Evolutionary conservation across 139 green algal species (phyloP).

Genomic region (Chlamydomonas schloesseri): DNA sequence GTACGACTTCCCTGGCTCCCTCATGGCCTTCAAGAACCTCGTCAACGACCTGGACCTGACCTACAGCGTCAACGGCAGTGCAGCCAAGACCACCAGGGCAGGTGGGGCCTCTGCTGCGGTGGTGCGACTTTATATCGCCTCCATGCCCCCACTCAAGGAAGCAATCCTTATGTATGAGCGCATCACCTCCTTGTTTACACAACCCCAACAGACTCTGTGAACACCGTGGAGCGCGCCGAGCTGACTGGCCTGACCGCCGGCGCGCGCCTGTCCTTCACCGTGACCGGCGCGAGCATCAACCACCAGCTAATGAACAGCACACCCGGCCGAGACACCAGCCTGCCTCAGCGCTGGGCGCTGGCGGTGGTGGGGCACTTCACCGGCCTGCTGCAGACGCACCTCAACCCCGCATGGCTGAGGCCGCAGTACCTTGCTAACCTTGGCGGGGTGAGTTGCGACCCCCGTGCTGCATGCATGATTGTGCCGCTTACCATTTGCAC

Average conservation of each 20-base stretch:
- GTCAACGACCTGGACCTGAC: slow-evolving; percentile 18
- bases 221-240: slow-evolving; percentile 24
- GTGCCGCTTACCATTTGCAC: no score
- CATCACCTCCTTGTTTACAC: no score
- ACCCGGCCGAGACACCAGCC: background rate
- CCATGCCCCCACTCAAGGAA: background rate
- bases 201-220: background rate
- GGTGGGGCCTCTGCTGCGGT: no score
- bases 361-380: background rate
- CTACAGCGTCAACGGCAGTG: background rate
- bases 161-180: no score
- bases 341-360: background rate
- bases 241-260: background rate
- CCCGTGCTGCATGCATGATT: no score
- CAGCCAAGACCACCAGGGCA: no score
- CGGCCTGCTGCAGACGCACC: background rate
- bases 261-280: background rate
- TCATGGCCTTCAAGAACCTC: background rate
- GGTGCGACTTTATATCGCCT: no score
- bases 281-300: slow-evolving; percentile 3
- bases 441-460: no score
- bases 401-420: background rate
- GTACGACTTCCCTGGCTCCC: slow-evolving; percentile 9
- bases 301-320: background rate
- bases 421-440: no score